A percentile compares a stretch with the other conserved stretches of the same genome.
Conservation (phyloP, 1,284 basidiomycete species). For the Cryptococcus amylolentus region DNA sequence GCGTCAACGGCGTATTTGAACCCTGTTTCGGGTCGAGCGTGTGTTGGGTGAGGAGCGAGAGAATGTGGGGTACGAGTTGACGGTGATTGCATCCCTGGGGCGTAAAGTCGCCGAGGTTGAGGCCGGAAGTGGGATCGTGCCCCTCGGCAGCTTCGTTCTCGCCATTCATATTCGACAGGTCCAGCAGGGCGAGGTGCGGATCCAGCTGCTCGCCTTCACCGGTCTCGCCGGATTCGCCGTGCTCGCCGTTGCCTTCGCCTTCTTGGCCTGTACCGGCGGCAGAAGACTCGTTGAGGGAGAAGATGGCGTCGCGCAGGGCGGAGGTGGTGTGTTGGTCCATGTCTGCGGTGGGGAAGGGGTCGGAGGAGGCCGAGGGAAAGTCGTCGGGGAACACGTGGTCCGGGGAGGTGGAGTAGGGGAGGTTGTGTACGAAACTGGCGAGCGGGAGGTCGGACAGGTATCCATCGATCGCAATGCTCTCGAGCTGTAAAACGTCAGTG, state of each 20-base stretch:
- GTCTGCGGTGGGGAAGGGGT: constrained; percentile 34
- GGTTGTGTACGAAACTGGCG: constrained; percentile 43
- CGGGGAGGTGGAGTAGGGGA: constrained; percentile 32
- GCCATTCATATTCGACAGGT: constrained; percentile 35
- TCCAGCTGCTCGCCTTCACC: constrained; percentile 31
- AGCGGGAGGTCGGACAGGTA: constrained; percentile 48
- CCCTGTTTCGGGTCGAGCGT: constrained; percentile 45
- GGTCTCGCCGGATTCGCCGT: constrained; percentile 19
- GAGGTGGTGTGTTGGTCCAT: constrained; percentile 50
- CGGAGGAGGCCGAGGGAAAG: constrained; percentile 27
- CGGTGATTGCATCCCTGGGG: constrained; percentile 34
- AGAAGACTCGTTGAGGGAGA: constrained; percentile 45
- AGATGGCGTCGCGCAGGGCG: constrained; percentile 47
- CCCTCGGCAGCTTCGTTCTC: constrained; percentile 17
- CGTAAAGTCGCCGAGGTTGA: constrained; percentile 22
- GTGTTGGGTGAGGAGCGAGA: constrained; percentile 38
- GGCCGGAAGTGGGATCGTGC: constrained; percentile 17
- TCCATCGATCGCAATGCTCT: constrained; percentile 46
- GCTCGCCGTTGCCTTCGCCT: constrained; percentile 16
- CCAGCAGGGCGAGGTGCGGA: constrained; percentile 44
- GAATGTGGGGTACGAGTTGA: constrained; percentile 41
- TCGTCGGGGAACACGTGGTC: constrained; percentile 29
- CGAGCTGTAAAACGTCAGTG: constrained; percentile 27
- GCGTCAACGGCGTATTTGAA: constrained; percentile 41
- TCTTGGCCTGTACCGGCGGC: constrained; percentile 16